Percentiles rank a stretch among this genome's conserved stretches.
Evolutionary conservation across 2,329 filamentous ascomycete species (phyloP).

Genomic region (Alternaria gaisen): DNA sequence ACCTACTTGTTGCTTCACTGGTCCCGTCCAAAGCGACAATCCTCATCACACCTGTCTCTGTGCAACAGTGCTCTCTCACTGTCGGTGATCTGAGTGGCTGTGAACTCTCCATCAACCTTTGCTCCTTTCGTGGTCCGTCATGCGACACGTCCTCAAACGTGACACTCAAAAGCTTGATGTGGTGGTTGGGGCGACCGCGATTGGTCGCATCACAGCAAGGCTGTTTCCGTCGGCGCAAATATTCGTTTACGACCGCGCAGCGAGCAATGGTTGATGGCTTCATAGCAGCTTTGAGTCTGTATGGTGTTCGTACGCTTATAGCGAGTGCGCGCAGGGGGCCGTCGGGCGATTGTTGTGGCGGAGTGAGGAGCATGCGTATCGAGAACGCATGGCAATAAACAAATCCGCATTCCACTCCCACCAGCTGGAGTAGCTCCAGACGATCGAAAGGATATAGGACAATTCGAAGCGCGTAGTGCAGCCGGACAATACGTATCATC

Average conservation of each 20-base stretch:
- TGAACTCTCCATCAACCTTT: background rate
- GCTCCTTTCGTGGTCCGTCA: background rate
- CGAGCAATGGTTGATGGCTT: constrained; percentile 20
- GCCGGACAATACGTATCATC: constrained; percentile 19
- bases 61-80: background rate
- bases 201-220: constrained; percentile 5
- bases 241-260: constrained; percentile 22
- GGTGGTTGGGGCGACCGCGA: constrained; percentile 4
- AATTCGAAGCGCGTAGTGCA: constrained; percentile 14
- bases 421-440: constrained; percentile 14
- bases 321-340: constrained; percentile 1
- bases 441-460: constrained; percentile 6
- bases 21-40: background rate
- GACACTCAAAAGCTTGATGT: constrained; percentile 8
- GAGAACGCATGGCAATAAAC: constrained; percentile 17
- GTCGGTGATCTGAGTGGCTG: background rate
- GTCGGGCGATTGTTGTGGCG: constrained; percentile 13
- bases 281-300: constrained; percentile 21
- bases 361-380: constrained; percentile 21
- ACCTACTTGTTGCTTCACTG: constrained; percentile 10
- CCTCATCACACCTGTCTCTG: background rate
- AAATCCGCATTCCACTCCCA: constrained; percentile 16
- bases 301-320: constrained; percentile 9
- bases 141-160: background rate
- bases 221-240: constrained; percentile 19